Evolutionary conservation across 2,329 filamentous ascomycete genomes (phyloP).

Genomic region (Calonectria multiphialidica): DNA sequence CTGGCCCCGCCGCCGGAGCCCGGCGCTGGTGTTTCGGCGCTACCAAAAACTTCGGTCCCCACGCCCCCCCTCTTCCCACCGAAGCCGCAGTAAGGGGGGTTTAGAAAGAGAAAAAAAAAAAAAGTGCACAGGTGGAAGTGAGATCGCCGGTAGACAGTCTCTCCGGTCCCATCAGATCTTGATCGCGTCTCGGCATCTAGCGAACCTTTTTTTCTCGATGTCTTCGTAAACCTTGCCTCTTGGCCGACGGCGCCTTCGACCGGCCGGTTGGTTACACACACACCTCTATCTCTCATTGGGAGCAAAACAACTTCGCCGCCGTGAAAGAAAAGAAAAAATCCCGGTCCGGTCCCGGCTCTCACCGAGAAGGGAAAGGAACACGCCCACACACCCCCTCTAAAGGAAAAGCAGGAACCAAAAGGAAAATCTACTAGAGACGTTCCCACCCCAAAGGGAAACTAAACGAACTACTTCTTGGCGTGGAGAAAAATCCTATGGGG

Average conservation of each 20-base stretch:
- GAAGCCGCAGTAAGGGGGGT: not conserved
- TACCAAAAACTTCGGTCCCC: not conserved
- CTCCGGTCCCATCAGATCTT: conserved; percentile 30
- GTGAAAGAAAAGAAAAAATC: not conserved
- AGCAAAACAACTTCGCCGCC: no score
- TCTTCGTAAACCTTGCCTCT: not conserved
- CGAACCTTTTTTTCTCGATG: not conserved
- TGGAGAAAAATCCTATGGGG: not conserved
- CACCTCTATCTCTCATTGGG: not conserved
- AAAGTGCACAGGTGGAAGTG: not conserved
- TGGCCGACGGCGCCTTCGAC: not conserved
- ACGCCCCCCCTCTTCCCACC: not conserved
- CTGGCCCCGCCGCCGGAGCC: conserved; percentile 18
- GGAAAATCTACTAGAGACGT: not conserved
- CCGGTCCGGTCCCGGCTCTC: conserved; percentile 25
- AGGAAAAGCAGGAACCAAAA: not conserved
- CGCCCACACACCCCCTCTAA: not conserved
- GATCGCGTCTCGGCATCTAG: conserved; percentile 21
- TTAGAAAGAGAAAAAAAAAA: not conserved
- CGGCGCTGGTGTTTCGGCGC: conserved; percentile 36
- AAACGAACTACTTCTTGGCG: conserved; percentile 7
- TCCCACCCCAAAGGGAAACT: not conserved
- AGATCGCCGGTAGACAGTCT: conserved; percentile 23
- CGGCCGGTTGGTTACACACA: not conserved
- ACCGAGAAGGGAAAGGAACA: conserved; percentile 13